These are phyloP conservation scores for Metschnikowia shivogae DNA, from an alignment of 805 yeast species.

Conservation along the genomic window DNA sequence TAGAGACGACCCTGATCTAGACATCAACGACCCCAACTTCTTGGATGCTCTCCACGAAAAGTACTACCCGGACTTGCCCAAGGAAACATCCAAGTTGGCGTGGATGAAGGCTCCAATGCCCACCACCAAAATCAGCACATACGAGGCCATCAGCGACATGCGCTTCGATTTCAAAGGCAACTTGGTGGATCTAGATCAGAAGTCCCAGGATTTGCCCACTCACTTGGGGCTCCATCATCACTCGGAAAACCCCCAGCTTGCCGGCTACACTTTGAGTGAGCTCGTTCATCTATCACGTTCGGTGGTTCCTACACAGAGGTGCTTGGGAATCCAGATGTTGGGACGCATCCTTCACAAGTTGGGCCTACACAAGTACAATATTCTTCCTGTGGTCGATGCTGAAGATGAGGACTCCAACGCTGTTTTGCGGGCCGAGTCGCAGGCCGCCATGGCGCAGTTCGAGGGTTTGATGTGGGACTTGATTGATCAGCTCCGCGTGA, in stretches of 20 bases:
- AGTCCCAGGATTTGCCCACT: slow-evolving; percentile 40
- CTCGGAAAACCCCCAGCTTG: slow-evolving; percentile 78
- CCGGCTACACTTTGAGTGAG: slow-evolving; percentile 89
- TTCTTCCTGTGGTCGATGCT: slow-evolving; percentile 42
- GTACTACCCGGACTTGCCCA: slow-evolving; percentile 86
- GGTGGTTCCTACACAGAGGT: slow-evolving; percentile 76
- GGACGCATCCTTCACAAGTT: slow-evolving; percentile 85
- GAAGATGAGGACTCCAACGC: slow-evolving; percentile 30
- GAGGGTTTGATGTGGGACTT: slow-evolving; percentile 67
- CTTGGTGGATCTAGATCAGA: slow-evolving; percentile 48
- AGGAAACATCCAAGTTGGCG: slow-evolving; percentile 71
- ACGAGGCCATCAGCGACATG: slow-evolving; percentile 59
- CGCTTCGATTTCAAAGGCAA: slow-evolving; percentile 88
- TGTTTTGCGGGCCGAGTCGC: slow-evolving; percentile 35
- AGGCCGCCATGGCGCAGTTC: slow-evolving; percentile 34
- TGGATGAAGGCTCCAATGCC: slow-evolving; percentile 83
- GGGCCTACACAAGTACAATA: slow-evolving; percentile 56
- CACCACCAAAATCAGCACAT: slow-evolving; percentile 35
- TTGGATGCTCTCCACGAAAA: slow-evolving; percentile 74
- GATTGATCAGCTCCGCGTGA: slow-evolving; percentile 54
- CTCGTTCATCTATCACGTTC: slow-evolving; percentile 76
- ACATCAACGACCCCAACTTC: slow-evolving; percentile 74
- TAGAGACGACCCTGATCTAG: slow-evolving; percentile 38
- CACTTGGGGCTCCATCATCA: slow-evolving; percentile 85
- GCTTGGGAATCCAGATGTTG: slow-evolving; percentile 78